These are phyloP conservation scores for Fusarium poae DNA, from an alignment of 2,329 filamentous ascomycete species.

Conservation along the genomic window DNA sequence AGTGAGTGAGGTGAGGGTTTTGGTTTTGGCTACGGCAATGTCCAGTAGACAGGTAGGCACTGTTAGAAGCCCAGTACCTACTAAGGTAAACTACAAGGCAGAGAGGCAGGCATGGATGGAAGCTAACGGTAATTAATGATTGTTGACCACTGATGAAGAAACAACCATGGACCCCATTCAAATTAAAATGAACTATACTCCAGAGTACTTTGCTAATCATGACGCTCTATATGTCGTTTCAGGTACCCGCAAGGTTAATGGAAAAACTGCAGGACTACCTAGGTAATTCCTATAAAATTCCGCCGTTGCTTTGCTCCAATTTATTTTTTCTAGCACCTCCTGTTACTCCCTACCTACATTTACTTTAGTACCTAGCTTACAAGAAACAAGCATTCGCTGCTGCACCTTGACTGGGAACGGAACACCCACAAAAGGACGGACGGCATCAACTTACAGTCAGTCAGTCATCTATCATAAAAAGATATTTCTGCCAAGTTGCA, in stretches of 20 bases:
- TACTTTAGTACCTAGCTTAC: slow-evolving; percentile 2
- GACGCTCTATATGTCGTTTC: slow-evolving; percentile 1
- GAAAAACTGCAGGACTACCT: slow-evolving; percentile 3
- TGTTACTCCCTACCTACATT: too few species aligned
- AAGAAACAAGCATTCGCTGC: slow-evolving; percentile 8
- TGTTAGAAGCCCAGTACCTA: background rate
- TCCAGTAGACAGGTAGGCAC: background rate
- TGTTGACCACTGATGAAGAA: slow-evolving; percentile 25
- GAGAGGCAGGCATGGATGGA: background rate
- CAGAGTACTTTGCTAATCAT: slow-evolving; percentile 27
- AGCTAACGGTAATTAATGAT: slow-evolving; percentile 7
- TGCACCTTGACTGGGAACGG: slow-evolving; percentile 24
- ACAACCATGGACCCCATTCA: slow-evolving; percentile 1
- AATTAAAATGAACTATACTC: slow-evolving; percentile 15
- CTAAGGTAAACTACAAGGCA: background rate
- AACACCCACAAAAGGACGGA: slow-evolving; percentile 15
- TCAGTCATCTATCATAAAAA: background rate
- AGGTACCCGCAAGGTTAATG: slow-evolving; percentile 27
- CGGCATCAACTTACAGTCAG: background rate
- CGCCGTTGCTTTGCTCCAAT: slow-evolving; percentile 16
- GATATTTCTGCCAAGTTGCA: background rate
- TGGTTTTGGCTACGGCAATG: slow-evolving; percentile 39
- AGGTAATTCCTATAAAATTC: slow-evolving; percentile 3
- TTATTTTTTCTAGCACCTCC: slow-evolving; percentile 9
- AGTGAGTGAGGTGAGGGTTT: slow-evolving; percentile 46